Percentiles rank a stretch among this genome's conserved stretches.
Conservation (phyloP, 345 rosid species). For the Gossypium herbaceum region DNA sequence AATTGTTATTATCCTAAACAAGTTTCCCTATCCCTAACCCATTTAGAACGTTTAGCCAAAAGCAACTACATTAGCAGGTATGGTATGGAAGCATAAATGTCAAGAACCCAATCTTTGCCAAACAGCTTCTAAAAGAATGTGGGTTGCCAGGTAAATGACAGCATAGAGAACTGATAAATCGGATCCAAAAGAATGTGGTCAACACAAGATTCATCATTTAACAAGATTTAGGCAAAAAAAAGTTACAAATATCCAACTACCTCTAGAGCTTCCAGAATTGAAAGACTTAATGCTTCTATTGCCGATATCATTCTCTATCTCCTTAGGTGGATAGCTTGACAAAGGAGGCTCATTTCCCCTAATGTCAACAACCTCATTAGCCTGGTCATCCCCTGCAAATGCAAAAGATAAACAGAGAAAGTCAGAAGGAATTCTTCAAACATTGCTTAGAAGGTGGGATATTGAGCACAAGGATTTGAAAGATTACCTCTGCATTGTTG, state of each 20-base stretch:
- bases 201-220: neutral
- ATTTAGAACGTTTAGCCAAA: neutral
- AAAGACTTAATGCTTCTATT: slow-evolving; percentile 25
- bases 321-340: slow-evolving; percentile 43
- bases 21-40: neutral
- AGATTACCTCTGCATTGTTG: slow-evolving; percentile 65
- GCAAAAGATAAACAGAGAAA: slow-evolving; percentile 20
- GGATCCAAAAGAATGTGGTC: neutral
- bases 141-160: neutral
- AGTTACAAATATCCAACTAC: slow-evolving; percentile 27
- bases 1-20: neutral
- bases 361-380: slow-evolving; percentile 72
- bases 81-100: neutral
- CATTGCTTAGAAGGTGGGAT: neutral
- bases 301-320: slow-evolving; percentile 42
- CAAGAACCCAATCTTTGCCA: neutral
- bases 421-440: neutral
- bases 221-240: neutral
- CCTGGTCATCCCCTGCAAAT: slow-evolving; percentile 52
- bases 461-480: slow-evolving; percentile 5
- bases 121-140: neutral
- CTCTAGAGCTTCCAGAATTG: slow-evolving; percentile 48
- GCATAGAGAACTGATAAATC: neutral
- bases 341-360: slow-evolving; percentile 82
- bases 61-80: neutral